phyloP scores from a whole-genome alignment of 2,329 filamentous ascomycete species.

The Nigrospora oryzae region DNA sequence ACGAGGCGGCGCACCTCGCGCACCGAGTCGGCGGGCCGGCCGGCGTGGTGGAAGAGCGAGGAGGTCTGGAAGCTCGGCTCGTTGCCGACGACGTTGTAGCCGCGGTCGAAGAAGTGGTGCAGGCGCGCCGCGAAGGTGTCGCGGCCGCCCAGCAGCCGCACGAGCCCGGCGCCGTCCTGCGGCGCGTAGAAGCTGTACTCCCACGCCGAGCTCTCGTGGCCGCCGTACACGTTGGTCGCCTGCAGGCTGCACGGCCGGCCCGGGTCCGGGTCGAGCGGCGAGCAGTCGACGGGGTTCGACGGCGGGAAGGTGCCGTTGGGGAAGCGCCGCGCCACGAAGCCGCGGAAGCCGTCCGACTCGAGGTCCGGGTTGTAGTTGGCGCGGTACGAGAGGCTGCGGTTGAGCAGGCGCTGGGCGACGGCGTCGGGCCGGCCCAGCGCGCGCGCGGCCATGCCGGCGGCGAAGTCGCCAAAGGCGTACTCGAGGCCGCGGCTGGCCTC shows the following conservation, averaged over 20 bases:
- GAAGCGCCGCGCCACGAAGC: neutral
- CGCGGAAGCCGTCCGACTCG: neutral
- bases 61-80: conserved; percentile 6
- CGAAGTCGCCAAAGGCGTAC: conserved; percentile 1
- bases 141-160: neutral
- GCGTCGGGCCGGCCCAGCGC: neutral
- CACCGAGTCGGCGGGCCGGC: conserved; percentile 1
- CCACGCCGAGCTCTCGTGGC: conserved; percentile 1
- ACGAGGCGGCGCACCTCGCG: conserved; percentile 3
- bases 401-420: neutral
- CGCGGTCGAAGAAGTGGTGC: conserved; percentile 1
- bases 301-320: neutral
- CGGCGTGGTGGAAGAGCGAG: conserved; percentile 3
- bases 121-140: neutral
- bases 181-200: conserved; percentile 1
- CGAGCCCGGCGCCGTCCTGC: neutral
- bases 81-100: conserved; percentile 2
- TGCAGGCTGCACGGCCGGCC: conserved; percentile 1
- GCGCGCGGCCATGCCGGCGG: neutral
- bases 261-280: neutral
- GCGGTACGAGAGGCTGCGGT: neutral
- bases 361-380: neutral
- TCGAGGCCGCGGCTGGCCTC: neutral
- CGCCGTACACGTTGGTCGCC: neutral
- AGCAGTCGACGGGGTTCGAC: neutral